Evolutionary conservation across 2,329 filamentous ascomycete genomes (phyloP).

Genomic region (Boeremia lycopersici): DNA sequence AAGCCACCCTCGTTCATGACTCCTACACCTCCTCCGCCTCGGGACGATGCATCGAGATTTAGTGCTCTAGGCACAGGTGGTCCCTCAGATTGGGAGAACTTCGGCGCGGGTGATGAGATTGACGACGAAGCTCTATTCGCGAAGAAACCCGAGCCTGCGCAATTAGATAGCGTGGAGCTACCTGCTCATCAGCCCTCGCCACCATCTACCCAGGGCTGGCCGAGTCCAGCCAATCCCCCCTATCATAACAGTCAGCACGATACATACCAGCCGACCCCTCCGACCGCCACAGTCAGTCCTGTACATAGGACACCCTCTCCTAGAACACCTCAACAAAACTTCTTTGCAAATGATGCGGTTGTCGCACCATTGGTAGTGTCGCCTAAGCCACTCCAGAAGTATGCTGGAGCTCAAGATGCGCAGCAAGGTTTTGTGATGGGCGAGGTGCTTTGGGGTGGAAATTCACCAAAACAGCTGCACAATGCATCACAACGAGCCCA

Average conservation of each 20-base stretch:
- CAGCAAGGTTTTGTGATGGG: slow-evolving; percentile 33
- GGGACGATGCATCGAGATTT: slow-evolving; percentile 37
- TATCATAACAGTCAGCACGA: slow-evolving; percentile 22
- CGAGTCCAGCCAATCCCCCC: slow-evolving; percentile 37
- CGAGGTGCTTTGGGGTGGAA: slow-evolving; percentile 26
- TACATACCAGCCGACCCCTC: slow-evolving; percentile 42
- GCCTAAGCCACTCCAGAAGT: slow-evolving; percentile 22
- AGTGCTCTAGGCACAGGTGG: slow-evolving; percentile 43
- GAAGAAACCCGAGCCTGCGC: slow-evolving; percentile 27
- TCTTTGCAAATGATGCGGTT: slow-evolving; percentile 29
- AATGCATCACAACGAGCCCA: slow-evolving; percentile 25
- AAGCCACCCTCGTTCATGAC: slow-evolving; percentile 25
- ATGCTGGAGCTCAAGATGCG: slow-evolving; percentile 17
- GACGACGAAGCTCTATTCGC: slow-evolving; percentile 45
- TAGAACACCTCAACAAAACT: slow-evolving; percentile 25
- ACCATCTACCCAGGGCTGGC: slow-evolving; percentile 37
- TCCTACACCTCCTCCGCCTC: slow-evolving; percentile 33
- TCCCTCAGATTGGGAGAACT: slow-evolving; percentile 48
- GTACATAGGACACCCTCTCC: slow-evolving; percentile 20
- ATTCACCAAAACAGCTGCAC: slow-evolving; percentile 21
- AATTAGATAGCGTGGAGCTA: slow-evolving; percentile 39
- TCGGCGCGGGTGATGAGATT: slow-evolving; percentile 41
- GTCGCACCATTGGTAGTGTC: slow-evolving; percentile 25
- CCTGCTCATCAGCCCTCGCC: slow-evolving; percentile 33
- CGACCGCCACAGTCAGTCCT: slow-evolving; percentile 27